A percentile compares a stretch with the other conserved stretches of the same genome.
Evolutionary conservation across 768 basidiomycete species (phyloP).

Genomic region (Collybiopsis luxurians): DNA sequence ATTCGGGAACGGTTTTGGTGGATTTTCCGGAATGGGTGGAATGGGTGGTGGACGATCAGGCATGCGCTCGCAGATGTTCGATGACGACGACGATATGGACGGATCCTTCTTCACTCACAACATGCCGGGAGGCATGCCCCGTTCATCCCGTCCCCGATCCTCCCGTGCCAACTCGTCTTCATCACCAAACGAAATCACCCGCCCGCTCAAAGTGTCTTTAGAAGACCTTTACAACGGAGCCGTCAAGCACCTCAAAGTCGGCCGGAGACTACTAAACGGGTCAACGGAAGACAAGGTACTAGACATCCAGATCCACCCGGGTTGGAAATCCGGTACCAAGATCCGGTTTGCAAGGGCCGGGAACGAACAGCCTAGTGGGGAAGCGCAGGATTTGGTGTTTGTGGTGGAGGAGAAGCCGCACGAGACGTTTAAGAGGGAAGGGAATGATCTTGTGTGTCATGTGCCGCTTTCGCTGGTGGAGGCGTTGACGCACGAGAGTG

Average conservation of each 20-base stretch:
- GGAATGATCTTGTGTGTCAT: slow-evolving; percentile 70
- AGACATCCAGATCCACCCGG: slow-evolving; percentile 77
- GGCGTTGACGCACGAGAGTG: slow-evolving; percentile 61
- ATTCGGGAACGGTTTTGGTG: slow-evolving; percentile 38
- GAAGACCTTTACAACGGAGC: slow-evolving; percentile 85
- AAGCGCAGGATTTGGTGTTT: slow-evolving; percentile 90
- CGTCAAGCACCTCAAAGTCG: slow-evolving; percentile 86
- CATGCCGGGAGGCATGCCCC: slow-evolving; percentile 59
- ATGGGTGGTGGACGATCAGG: slow-evolving; percentile 24
- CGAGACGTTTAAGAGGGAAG: slow-evolving; percentile 68
- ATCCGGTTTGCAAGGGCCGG: slow-evolving; percentile 86
- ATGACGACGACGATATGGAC: slow-evolving; percentile 47
- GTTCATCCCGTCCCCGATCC: slow-evolving; percentile 42
- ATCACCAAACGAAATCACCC: slow-evolving; percentile 59
- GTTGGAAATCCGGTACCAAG: slow-evolving; percentile 97
- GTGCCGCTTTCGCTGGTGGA: slow-evolving; percentile 76
- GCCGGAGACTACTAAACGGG: slow-evolving; percentile 69
- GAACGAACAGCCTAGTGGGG: slow-evolving; percentile 68
- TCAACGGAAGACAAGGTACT: slow-evolving; percentile 82
- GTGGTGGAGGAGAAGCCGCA: slow-evolving; percentile 96
- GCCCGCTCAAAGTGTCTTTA: slow-evolving; percentile 81
- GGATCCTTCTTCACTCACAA: slow-evolving; percentile 33
- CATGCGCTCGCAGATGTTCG: slow-evolving; percentile 24
- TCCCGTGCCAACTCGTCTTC: slow-evolving; percentile 18
- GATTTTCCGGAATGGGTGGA: slow-evolving; percentile 36